A percentile compares a stretch with the other conserved stretches of the same genome.
Evolutionary conservation across 139 green algal species (phyloP).

Genomic region (Chloropicon primus): DNA sequence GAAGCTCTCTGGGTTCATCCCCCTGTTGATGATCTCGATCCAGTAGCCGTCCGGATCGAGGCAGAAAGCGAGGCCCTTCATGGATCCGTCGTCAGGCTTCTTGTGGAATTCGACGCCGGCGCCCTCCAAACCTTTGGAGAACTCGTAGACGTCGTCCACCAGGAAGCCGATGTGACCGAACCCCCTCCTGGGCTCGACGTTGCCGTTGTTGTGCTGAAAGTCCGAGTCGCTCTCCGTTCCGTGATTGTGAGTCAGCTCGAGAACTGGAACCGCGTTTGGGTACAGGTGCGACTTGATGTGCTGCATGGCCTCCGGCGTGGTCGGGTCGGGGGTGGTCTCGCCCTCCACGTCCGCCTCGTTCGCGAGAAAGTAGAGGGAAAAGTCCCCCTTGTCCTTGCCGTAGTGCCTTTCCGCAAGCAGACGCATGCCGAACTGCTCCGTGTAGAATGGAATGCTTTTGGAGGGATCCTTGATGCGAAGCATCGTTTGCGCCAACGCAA

Average conservation of each 20-base stretch:
- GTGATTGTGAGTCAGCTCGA: slow-evolving; percentile 84
- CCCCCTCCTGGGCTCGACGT: background rate
- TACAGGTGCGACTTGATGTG: background rate
- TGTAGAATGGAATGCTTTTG: slow-evolving; percentile 74
- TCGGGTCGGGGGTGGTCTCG: background rate
- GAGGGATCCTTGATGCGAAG: slow-evolving; percentile 62
- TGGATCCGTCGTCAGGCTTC: slow-evolving; percentile 11
- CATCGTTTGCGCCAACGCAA: slow-evolving; percentile 53
- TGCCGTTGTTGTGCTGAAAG: slow-evolving; percentile 26
- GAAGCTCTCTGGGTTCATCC: background rate
- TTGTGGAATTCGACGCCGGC: slow-evolving; percentile 7
- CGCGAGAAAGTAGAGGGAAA: slow-evolving; percentile 69
- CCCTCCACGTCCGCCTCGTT: background rate
- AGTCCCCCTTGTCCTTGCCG: slow-evolving; percentile 22
- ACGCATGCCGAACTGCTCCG: slow-evolving; percentile 57
- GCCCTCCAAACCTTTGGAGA: slow-evolving; percentile 5
- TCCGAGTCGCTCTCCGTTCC: slow-evolving; percentile 63
- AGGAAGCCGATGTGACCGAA: slow-evolving; percentile 17
- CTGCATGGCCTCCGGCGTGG: background rate
- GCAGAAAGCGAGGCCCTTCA: slow-evolving; percentile 40
- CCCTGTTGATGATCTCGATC: slow-evolving; percentile 31
- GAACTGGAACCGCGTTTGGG: background rate
- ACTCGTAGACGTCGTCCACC: slow-evolving; percentile 13
- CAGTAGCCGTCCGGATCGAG: slow-evolving; percentile 36
- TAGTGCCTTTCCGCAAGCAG: slow-evolving; percentile 65